Percentiles rank a stretch among this genome's conserved stretches.
Conservation (phyloP, 495 filamentous ascomycete genomes). For the Talaromyces borbonicus region DNA sequence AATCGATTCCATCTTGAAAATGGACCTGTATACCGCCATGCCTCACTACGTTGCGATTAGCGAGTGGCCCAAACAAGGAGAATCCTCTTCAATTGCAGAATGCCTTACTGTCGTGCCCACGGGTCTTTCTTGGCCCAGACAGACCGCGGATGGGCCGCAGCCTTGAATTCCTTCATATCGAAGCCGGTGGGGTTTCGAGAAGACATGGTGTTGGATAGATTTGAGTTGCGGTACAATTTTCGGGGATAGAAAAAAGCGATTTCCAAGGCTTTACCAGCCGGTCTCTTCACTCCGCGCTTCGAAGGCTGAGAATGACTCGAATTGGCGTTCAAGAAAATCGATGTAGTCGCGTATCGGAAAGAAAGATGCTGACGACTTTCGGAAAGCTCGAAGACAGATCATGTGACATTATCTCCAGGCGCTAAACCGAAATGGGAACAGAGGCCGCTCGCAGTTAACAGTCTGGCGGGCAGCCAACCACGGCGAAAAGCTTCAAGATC, state of each 20-base stretch:
- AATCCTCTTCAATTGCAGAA: background rate
- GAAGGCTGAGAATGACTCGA: background rate
- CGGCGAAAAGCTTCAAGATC: slow-evolving; percentile 5
- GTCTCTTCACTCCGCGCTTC: no score
- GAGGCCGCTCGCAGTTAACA: background rate
- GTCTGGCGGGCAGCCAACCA: background rate
- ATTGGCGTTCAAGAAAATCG: background rate
- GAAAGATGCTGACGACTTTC: background rate
- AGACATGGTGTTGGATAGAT: slow-evolving; percentile 32
- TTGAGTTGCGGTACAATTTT: no score
- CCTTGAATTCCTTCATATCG: slow-evolving; percentile 62
- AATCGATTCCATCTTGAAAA: slow-evolving; percentile 87
- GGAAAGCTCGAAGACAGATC: background rate
- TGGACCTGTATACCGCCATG: slow-evolving; percentile 86
- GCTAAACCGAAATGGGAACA: slow-evolving; percentile 5
- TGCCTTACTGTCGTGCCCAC: slow-evolving; percentile 72
- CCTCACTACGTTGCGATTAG: slow-evolving; percentile 49
- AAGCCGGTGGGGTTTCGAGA: slow-evolving; percentile 73
- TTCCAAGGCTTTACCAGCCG: no score
- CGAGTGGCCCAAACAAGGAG: background rate
- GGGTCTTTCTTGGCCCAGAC: slow-evolving; percentile 60
- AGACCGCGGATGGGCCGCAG: slow-evolving; percentile 51
- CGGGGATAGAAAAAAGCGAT: no score
- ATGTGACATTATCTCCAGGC: background rate
- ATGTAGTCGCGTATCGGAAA: background rate